Evolutionary conservation across 257 asterid species (phyloP).

Genomic region (Dorcoceras hygrometricum): DNA sequence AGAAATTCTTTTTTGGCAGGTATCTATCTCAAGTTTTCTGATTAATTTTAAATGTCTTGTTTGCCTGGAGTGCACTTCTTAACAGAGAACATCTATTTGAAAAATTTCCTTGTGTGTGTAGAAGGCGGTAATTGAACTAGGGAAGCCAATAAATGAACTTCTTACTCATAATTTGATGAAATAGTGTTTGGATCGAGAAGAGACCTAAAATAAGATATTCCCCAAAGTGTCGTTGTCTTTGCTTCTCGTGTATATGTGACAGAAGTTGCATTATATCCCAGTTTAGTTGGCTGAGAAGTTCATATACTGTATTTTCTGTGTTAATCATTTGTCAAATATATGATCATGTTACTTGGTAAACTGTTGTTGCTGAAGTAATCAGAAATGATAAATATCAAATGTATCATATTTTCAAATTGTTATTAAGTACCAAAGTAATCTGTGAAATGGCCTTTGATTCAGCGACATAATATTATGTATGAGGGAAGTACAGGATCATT

Average conservation of each 20-base stretch:
- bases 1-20: slow-evolving; percentile 65
- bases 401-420: background rate
- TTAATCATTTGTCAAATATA: background rate
- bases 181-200: background rate
- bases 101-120: background rate
- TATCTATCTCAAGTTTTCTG: background rate
- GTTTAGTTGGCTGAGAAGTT: background rate
- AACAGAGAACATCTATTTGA: background rate
- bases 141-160: background rate
- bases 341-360: background rate
- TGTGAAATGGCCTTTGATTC: background rate
- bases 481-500: no score
- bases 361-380: background rate
- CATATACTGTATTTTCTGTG: background rate
- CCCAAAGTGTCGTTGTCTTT: background rate
- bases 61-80: background rate
- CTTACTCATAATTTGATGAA: no score
- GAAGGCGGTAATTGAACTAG: background rate
- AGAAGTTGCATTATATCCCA: background rate
- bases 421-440: background rate
- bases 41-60: background rate
- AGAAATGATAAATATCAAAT: background rate
- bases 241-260: background rate
- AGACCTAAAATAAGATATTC: background rate
- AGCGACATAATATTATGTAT: background rate